phyloP scores from a whole-genome alignment of 805 yeast species.

The Schwanniomyces sp. region DNA sequence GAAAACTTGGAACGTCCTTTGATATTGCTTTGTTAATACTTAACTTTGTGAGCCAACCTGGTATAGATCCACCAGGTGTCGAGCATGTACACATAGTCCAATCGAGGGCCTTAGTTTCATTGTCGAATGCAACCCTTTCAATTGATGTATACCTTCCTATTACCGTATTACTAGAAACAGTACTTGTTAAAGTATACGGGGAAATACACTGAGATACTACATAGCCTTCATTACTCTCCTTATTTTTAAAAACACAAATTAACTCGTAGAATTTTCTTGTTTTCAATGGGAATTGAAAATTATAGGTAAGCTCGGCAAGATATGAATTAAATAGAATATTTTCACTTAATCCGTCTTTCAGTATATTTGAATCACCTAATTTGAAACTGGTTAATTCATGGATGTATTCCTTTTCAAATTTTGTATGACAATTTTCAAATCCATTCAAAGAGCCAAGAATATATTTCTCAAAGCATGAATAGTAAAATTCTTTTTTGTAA shows the following conservation, averaged over 20 bases:
- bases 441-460: conserved; percentile 13
- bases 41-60: conserved; percentile 31
- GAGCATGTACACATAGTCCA: conserved; percentile 45
- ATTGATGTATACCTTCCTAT: conserved; percentile 36
- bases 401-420: conserved; percentile 35
- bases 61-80: conserved; percentile 39
- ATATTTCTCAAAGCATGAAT: conserved; percentile 9
- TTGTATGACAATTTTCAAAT: conserved; percentile 28
- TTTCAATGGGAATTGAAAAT: conserved; percentile 36
- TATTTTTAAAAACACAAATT: conserved; percentile 24
- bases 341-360: neutral
- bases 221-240: conserved; percentile 18
- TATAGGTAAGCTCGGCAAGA: conserved; percentile 30
- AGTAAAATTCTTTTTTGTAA: conserved; percentile 4
- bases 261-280: conserved; percentile 36
- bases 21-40: conserved; percentile 34
- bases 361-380: conserved; percentile 11
- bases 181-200: conserved; percentile 21
- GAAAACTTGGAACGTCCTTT: conserved; percentile 40
- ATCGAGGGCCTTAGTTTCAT: conserved; percentile 15
- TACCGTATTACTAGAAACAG: conserved; percentile 8
- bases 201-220: conserved; percentile 34
- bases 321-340: conserved; percentile 16
- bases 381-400: conserved; percentile 29
- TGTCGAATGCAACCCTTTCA: conserved; percentile 26